These are phyloP conservation scores for Epichloe gansuensis DNA, from an alignment of 2,329 filamentous ascomycete genomes.

Conservation along the genomic window DNA sequence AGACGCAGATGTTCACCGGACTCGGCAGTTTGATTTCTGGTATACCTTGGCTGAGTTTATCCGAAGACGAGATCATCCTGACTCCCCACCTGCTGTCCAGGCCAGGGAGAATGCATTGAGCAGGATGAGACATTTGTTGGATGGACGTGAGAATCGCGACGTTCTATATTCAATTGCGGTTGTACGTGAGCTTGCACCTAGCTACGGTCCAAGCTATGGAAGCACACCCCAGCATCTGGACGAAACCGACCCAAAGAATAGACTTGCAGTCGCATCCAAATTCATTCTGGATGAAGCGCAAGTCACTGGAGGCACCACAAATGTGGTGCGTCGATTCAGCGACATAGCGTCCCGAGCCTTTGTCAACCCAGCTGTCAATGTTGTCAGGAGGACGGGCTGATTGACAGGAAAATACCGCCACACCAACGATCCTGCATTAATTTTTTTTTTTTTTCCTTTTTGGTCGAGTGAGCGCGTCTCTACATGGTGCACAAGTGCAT, in stretches of 20 bases:
- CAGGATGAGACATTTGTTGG: conserved; percentile 56
- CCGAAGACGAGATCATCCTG: conserved; percentile 44
- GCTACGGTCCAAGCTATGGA: conserved; percentile 46
- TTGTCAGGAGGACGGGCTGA: conserved; percentile 18
- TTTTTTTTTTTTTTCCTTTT: conserved; percentile 3
- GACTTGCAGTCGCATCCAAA: conserved; percentile 54
- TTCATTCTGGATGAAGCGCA: conserved; percentile 55
- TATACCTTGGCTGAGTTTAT: conserved; percentile 56
- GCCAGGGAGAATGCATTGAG: conserved; percentile 51
- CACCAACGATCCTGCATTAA: neutral
- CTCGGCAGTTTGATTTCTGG: conserved; percentile 71
- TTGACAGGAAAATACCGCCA: neutral
- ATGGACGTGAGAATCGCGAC: conserved; percentile 75
- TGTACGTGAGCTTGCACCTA: conserved; percentile 58
- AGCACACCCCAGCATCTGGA: conserved; percentile 47
- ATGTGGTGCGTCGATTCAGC: conserved; percentile 57
- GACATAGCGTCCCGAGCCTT: conserved; percentile 52
- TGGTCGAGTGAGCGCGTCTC: neutral
- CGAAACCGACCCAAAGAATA: conserved; percentile 53
- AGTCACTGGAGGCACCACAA: conserved; percentile 55
- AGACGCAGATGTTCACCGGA: conserved; percentile 38
- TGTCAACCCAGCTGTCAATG: conserved; percentile 38
- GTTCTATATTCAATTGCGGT: conserved; percentile 82
- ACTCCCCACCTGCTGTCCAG: conserved; percentile 29
- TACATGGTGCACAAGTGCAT: neutral